phyloP scores from a whole-genome alignment of 202 grass and related monocot genomes.

The Panicum hallii region DNA sequence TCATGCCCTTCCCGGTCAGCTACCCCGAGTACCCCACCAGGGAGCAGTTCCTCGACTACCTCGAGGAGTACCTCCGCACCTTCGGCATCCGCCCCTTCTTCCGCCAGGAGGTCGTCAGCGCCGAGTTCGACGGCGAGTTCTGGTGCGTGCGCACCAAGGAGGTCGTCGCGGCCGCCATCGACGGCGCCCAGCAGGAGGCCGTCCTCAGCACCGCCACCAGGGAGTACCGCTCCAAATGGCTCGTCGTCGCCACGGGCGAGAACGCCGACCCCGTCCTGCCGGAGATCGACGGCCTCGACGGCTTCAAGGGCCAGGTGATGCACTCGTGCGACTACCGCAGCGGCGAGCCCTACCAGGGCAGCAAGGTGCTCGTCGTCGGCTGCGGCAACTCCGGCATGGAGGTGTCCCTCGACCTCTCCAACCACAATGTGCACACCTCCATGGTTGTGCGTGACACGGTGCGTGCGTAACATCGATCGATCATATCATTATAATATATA shows the following conservation, averaged over 20 bases:
- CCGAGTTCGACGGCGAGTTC: slow-evolving; percentile 59
- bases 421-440: slow-evolving; percentile 72
- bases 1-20: slow-evolving; percentile 59
- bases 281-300: slow-evolving; percentile 62
- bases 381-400: slow-evolving; percentile 97
- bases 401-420: slow-evolving; percentile 78
- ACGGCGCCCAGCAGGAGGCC: not conserved
- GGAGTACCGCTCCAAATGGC: slow-evolving; percentile 64
- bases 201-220: not conserved
- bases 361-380: slow-evolving; percentile 79
- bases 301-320: slow-evolving; percentile 59
- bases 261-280: slow-evolving; percentile 78
- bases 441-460: slow-evolving; percentile 86
- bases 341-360: slow-evolving; percentile 57
- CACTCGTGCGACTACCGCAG: slow-evolving; percentile 78
- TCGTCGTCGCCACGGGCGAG: slow-evolving; percentile 88
- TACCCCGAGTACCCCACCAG: slow-evolving; percentile 72
- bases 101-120: slow-evolving; percentile 58
- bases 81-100: slow-evolving; percentile 63
- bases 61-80: slow-evolving; percentile 55
- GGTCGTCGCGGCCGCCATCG: not conserved
- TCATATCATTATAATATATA: too few relatives aligned
- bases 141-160: slow-evolving; percentile 64
- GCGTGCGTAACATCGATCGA: slow-evolving; percentile 16
- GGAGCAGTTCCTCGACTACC: slow-evolving; percentile 82